Evolutionary conservation across 2,329 filamentous ascomycete genomes (phyloP).

Genomic region (Rasamsonia emersonii): DNA sequence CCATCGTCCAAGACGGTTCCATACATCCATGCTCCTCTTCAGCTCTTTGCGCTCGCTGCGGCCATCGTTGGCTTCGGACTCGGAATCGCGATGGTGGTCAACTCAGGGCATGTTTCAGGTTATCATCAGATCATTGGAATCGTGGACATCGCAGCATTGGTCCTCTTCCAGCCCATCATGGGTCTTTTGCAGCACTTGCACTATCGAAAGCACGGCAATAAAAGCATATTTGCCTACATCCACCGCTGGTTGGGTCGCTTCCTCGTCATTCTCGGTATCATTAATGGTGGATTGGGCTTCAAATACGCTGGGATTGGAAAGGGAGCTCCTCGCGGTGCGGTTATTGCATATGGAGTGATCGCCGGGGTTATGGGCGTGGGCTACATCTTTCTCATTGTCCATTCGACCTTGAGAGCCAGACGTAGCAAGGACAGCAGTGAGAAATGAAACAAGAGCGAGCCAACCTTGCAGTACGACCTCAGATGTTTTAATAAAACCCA

Average conservation of each 20-base stretch:
- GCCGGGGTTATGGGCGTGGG: constrained; percentile 40
- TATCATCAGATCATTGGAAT: constrained; percentile 49
- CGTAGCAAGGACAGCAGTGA: too few species aligned
- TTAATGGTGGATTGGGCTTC: constrained; percentile 51
- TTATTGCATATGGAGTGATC: constrained; percentile 44
- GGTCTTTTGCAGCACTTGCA: constrained; percentile 45
- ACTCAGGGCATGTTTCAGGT: constrained; percentile 27
- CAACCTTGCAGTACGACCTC: too few species aligned
- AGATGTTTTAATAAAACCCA: too few species aligned
- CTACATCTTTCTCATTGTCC: too few species aligned
- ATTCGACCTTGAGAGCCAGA: too few species aligned
- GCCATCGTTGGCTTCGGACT: constrained; percentile 43
- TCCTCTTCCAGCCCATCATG: constrained; percentile 49
- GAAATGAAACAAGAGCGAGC: too few species aligned
- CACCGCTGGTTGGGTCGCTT: constrained; percentile 49
- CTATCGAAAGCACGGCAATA: constrained; percentile 39
- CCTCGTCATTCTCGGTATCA: constrained; percentile 44
- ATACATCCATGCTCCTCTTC: constrained; percentile 37
- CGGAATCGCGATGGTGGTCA: constrained; percentile 41
- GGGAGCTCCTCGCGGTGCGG: constrained; percentile 21
- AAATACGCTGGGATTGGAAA: constrained; percentile 35
- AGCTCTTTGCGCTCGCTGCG: constrained; percentile 41
- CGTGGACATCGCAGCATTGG: constrained; percentile 40
- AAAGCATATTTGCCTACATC: constrained; percentile 39
- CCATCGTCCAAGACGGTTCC: constrained; percentile 33